phyloP scores from a whole-genome alignment of 768 basidiomycete species.

The Boletus insuetus region DNA sequence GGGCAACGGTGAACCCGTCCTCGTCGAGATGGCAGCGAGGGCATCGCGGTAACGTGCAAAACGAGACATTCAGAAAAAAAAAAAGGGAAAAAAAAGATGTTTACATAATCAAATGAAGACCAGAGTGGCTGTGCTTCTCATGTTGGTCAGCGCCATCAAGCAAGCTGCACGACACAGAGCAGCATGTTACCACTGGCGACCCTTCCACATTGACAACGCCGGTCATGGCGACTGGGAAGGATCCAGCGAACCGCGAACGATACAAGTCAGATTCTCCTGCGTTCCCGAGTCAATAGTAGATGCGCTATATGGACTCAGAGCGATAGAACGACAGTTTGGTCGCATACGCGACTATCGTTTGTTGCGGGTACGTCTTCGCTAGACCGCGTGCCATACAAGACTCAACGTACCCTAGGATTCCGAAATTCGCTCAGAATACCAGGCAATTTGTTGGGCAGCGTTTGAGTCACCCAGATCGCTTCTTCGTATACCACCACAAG shows the following conservation, averaged over 20 bases:
- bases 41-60: constrained; percentile 51
- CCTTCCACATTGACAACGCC: constrained; percentile 24
- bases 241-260: constrained; percentile 21
- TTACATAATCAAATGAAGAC: constrained; percentile 21
- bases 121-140: constrained; percentile 13
- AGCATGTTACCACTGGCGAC: constrained; percentile 3
- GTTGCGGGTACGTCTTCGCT: constrained; percentile 35
- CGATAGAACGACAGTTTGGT: constrained; percentile 55
- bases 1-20: constrained; percentile 72
- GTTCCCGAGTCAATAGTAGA: constrained; percentile 47
- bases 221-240: constrained; percentile 19
- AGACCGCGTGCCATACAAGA: not conserved
- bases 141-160: constrained; percentile 17
- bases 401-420: constrained; percentile 39
- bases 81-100: too few species aligned
- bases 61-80: constrained; percentile 25
- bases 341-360: constrained; percentile 43
- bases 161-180: constrained; percentile 1
- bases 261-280: constrained; percentile 41
- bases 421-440: constrained; percentile 44
- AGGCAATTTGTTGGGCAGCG: constrained; percentile 39
- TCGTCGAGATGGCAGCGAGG: constrained; percentile 57
- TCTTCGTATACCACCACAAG: constrained; percentile 33
- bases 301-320: constrained; percentile 49
- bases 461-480: constrained; percentile 46